These are phyloP conservation scores for Xylaria scruposa DNA, from an alignment of 495 filamentous ascomycete species.

Conservation along the genomic window DNA sequence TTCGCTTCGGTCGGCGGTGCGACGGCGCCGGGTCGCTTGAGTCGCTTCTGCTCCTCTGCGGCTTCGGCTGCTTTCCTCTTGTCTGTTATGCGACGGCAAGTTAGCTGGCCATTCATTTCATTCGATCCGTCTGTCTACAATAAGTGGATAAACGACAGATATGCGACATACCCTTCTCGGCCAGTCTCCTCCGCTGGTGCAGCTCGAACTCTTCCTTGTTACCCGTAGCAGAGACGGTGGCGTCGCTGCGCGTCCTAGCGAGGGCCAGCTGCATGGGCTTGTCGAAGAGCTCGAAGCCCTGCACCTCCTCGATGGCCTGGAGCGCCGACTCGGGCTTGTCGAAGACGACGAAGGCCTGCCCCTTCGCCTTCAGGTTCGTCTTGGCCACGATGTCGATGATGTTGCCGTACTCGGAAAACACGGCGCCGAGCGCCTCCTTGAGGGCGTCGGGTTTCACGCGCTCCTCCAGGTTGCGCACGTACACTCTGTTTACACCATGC, in stretches of 20 bases:
- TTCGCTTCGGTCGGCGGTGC: constrained; percentile 52
- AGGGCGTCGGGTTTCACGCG: constrained; percentile 82
- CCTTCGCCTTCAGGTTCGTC: constrained; percentile 88
- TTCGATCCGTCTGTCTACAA: background rate
- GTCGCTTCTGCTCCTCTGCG: constrained; percentile 79
- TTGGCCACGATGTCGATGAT: constrained; percentile 94
- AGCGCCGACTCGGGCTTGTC: constrained; percentile 76
- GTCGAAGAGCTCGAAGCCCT: constrained; percentile 93
- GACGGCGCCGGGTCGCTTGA: constrained; percentile 72
- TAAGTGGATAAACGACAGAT: background rate
- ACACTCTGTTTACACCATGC: constrained; percentile 50
- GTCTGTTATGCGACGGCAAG: constrained; percentile 57
- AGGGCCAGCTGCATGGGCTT: constrained; percentile 90
- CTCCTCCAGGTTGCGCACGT: constrained; percentile 95
- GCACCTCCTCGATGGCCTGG: constrained; percentile 84
- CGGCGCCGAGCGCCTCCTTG: constrained; percentile 71
- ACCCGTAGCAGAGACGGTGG: constrained; percentile 75
- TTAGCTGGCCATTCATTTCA: background rate
- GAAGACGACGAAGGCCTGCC: constrained; percentile 96
- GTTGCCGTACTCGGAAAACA: constrained; percentile 91
- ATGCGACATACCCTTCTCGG: constrained; percentile 79
- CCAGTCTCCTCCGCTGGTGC: constrained; percentile 84
- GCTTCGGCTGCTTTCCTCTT: constrained; percentile 89
- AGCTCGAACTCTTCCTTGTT: constrained; percentile 82
- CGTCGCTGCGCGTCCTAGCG: constrained; percentile 87